phyloP scores from a whole-genome alignment of 1,284 basidiomycete genomes.

The Cryptococcus sp. region DNA sequence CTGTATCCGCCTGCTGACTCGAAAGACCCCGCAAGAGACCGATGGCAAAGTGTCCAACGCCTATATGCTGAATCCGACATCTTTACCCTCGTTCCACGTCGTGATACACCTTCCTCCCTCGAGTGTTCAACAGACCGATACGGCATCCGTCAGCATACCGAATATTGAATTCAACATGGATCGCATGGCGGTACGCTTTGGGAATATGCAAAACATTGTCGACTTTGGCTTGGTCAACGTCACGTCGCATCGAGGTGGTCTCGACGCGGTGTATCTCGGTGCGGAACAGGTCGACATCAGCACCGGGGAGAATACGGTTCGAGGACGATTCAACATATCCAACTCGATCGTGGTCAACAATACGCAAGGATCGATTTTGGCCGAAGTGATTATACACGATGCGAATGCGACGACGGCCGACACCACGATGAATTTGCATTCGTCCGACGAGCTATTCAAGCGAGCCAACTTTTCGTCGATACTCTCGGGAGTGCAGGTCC shows the following conservation, averaged over 20 bases:
- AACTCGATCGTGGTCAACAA: slow-evolving; percentile 36
- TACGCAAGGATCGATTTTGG: slow-evolving; percentile 35
- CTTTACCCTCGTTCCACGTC: slow-evolving; percentile 33
- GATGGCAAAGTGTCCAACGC: slow-evolving; percentile 31
- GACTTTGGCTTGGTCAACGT: slow-evolving; percentile 29
- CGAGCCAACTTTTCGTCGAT: not conserved
- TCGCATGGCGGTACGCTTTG: slow-evolving; percentile 38
- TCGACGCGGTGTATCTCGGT: slow-evolving; percentile 29
- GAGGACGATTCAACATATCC: slow-evolving; percentile 42
- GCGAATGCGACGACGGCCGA: slow-evolving; percentile 8
- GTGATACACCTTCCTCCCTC: slow-evolving; percentile 39
- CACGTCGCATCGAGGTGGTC: slow-evolving; percentile 26
- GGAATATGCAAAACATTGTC: slow-evolving; percentile 28
- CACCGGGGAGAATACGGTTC: slow-evolving; percentile 31
- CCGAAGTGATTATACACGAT: slow-evolving; percentile 39
- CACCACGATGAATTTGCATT: slow-evolving; percentile 15
- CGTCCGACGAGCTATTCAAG: slow-evolving; percentile 6
- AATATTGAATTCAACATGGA: slow-evolving; percentile 26
- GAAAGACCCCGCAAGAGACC: slow-evolving; percentile 31
- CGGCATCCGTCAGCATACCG: slow-evolving; percentile 17
- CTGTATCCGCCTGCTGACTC: no score
- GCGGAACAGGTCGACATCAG: slow-evolving; percentile 27
- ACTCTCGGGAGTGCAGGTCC: not conserved
- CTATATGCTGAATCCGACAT: slow-evolving; percentile 27
- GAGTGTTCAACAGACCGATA: slow-evolving; percentile 2